phyloP scores from a whole-genome alignment of 257 asterid species.

The Solanum tarijense region DNA sequence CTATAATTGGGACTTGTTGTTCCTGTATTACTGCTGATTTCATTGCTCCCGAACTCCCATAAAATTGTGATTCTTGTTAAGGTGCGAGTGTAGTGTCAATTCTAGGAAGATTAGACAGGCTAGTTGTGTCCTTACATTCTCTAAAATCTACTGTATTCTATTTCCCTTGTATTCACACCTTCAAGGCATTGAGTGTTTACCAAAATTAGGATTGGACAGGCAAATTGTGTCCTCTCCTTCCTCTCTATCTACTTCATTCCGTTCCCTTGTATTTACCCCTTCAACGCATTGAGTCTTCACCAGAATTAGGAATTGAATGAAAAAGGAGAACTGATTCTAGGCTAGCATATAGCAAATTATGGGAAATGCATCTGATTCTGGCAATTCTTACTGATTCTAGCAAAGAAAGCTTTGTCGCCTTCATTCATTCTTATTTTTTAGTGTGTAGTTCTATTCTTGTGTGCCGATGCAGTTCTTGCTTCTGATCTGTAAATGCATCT shows the following conservation, averaged over 20 bases:
- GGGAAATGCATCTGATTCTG: neutral
- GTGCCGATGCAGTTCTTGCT: neutral
- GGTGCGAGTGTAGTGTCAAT: neutral
- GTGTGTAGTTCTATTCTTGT: neutral
- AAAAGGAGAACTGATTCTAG: neutral
- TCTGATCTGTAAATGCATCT: neutral
- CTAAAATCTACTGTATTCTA: neutral
- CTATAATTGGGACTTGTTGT: neutral
- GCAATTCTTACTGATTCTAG: neutral
- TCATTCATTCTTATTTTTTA: neutral
- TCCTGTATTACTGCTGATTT: neutral
- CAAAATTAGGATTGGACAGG: neutral
- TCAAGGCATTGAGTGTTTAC: neutral
- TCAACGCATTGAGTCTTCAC: neutral
- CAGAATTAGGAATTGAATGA: neutral
- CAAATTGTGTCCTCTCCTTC: neutral
- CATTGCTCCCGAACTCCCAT: neutral
- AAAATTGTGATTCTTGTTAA: neutral
- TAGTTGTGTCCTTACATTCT: neutral
- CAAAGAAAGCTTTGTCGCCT: neutral
- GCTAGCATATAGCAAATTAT: neutral
- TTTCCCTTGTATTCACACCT: neutral
- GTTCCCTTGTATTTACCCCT: neutral
- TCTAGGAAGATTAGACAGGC: neutral
- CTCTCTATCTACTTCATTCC: neutral